Evolutionary conservation across 106 monocot species (phyloP), one percentile per base, ranked within the genome.

Genomic region (Platanthera guangdongensis): DNA sequence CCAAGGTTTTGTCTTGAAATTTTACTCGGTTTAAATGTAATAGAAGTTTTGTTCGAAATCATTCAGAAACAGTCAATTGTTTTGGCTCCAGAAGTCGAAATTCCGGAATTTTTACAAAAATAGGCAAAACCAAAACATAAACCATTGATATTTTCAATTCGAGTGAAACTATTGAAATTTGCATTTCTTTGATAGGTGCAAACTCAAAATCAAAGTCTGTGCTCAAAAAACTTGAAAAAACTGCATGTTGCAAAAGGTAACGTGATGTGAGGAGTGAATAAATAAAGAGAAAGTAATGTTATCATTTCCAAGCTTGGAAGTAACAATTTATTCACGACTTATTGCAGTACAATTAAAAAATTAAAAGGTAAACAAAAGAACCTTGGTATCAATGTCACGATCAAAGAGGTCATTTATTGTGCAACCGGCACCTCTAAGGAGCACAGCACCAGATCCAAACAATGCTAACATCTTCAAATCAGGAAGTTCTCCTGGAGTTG

Each of bases 361-460:
- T 69, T 49, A 57, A 1, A 53, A 60, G 57, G 4, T 28, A 77
- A 39, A 25, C 30, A 50, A 54, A 72, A 60, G 4, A 70, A 99
- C 97, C 97, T 92, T 99, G 13, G 74, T 83, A 85, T 99, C 99
- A 72, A 99, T 99, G 79, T 99, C 99, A 19, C 86, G 83, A 72
- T 99, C 99, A 68, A 94, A 86, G 47, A 99, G 89, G 76, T 99
- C 99, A 84, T 99, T 99, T 12, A 92, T 83, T 25, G 99, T 99
- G 86, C 99, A 99, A 69, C 99, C 99, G 74, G 99, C 99, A n/a
- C 99, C 99, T 77, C 99, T 80, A 1, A 99, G 87, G 57, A 99
- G 92, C 62, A 99, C 85, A 47, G 99, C 84, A 21, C 99, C 99
- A 82, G 85, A 94, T 73, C 99, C 99, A 85, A 99, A 99, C 69